Percentiles rank a stretch among this genome's conserved stretches.
Conservation (phyloP, 495 filamentous ascomycete genomes). For the Cetradonia linearis region DNA sequence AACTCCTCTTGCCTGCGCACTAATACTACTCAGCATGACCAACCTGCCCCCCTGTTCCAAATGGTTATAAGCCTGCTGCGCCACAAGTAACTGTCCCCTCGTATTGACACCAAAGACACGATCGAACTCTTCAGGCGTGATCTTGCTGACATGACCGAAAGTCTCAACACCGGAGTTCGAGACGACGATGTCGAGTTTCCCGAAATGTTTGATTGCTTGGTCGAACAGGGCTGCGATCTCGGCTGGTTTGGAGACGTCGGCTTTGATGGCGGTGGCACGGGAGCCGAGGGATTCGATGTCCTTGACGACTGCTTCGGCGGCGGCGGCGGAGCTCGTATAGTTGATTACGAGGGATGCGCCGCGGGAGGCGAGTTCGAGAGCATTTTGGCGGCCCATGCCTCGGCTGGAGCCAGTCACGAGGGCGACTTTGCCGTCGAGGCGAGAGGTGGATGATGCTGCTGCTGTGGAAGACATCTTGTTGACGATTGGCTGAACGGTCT, state of each 20-base stretch:
- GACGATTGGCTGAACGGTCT: background rate
- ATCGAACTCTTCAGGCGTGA: conserved; percentile 44
- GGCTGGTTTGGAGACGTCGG: conserved; percentile 39
- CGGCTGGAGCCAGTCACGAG: conserved; percentile 32
- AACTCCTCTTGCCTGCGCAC: conserved; percentile 45
- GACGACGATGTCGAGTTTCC: conserved; percentile 37
- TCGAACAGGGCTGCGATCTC: conserved; percentile 39
- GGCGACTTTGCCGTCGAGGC: conserved; percentile 30
- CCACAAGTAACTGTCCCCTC: conserved; percentile 54
- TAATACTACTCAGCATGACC: conserved; percentile 32
- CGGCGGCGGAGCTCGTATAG: conserved; percentile 27
- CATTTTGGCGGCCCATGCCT: conserved; percentile 37
- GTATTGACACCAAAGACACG: conserved; percentile 48
- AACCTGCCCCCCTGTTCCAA: conserved; percentile 36
- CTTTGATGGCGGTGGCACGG: conserved; percentile 41
- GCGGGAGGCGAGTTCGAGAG: conserved; percentile 33
- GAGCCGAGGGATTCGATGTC: conserved; percentile 36
- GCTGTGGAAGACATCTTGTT: conserved; percentile 6
- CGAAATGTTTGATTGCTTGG: conserved; percentile 33
- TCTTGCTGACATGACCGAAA: conserved; percentile 39
- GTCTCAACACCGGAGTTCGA: conserved; percentile 47
- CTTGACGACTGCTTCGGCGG: conserved; percentile 45
- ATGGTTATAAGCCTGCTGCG: conserved; percentile 56
- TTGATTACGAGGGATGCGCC: conserved; percentile 38
- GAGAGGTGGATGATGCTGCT: conserved; percentile 4